Base-by-base conservation (phyloP, 2,329 filamentous ascomycete species). In the Clonostachys rosea region DNA sequence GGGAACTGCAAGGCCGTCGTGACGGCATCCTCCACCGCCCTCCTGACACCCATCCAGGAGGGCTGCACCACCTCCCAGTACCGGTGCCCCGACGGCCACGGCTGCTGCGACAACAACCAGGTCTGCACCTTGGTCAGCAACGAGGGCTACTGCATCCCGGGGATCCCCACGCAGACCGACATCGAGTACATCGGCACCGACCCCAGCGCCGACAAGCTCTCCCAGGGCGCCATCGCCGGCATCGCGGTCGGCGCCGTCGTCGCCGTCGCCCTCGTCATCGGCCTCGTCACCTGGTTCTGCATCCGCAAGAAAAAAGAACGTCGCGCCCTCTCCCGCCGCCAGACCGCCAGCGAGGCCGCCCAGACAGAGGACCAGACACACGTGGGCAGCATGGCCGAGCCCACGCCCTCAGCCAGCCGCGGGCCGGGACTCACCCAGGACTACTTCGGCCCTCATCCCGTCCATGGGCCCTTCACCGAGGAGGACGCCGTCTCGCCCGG, bases 181-280 rank as follows among this genome's bases (percentile, higher is more conserved):
- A 52, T 62, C 5, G 53, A 55, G 20, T 55, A 65, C 12, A 50
- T 61, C 17, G 60, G 60, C 3, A 45, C 52, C 16, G 50, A 42
- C 4, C 34, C 44, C 44, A 46, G 42, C 24, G 45, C 40, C 24
- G 49, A 47, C 3, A 59, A 59, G 3, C 57, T 81, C 6, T 74
- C 74, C 2, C 59, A 67, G 2, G 77, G 74, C 1, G 78, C 76
- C 3, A 79, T 75, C 54, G 78, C 75, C 0, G 80, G 80, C 3
- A 75, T 84, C n/a, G 78, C 73, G 6, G 66, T 76, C 1, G 80
- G 77, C 16, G 70, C 76, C 5, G 68, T 74, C 2, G 58, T 76
- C 0, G 74, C 64, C 30, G 68, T 64, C 2, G 63, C 67, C 5
- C 41, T 70, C 6, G 39, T 78, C 13, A 61, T 78, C 36, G 75